Base-by-base conservation (phyloP, 2,329 filamentous ascomycete genomes). In the Bimuria novae-zelandiae region DNA sequence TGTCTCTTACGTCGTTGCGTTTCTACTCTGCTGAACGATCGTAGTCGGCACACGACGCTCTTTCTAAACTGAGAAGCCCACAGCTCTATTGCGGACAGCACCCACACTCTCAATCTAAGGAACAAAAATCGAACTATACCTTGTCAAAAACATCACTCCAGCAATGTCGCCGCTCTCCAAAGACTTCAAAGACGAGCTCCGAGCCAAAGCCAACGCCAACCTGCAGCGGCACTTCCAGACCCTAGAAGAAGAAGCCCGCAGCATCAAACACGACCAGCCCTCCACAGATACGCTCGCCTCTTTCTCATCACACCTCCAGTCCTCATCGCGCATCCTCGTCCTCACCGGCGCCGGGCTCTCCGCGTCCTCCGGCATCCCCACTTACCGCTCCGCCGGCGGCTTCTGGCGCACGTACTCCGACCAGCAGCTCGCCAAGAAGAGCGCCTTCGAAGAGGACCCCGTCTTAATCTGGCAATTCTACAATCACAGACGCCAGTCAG, bases 261-360 rank as follows among this genome's bases (percentile, higher is more conserved):
- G 5, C 23, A 35, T 37, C 33, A 30, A 47, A n/a, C 16, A 47
- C 21, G 44, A 47, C n/a, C 44, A 16, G 7, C 44, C 44, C 4
- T 47, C 33, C 1, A 5, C n/a, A 8, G 44, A 39, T 11, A 37
- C 30, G 32, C 44, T 36, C 35, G 49, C 33, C 44, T 39, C 47
- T 5, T 60, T 61, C 46, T 36, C 53, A 32, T 49, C 56, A 2
- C 53, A 62, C 33, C 42, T 65, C 11, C 37, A 43, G 16, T 57
- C 52, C 3, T 62, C 63, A 6, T 49, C 43, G 2, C 55, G 58
- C 14, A 61, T 68, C n/a, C 49, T 67, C 12, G 60, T 57, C 14
- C 50, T 67, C 4, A 37, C 62, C 12, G 63, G 65, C 3, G 65
- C 64, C 17, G 59, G 64, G 4, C 51, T 68, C 4, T 68, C 65